Percentiles rank a stretch among this genome's conserved stretches.
phyloP scores from a whole-genome alignment of 73 alveolate species.

The Tetrahymena malaccensis region DNA sequence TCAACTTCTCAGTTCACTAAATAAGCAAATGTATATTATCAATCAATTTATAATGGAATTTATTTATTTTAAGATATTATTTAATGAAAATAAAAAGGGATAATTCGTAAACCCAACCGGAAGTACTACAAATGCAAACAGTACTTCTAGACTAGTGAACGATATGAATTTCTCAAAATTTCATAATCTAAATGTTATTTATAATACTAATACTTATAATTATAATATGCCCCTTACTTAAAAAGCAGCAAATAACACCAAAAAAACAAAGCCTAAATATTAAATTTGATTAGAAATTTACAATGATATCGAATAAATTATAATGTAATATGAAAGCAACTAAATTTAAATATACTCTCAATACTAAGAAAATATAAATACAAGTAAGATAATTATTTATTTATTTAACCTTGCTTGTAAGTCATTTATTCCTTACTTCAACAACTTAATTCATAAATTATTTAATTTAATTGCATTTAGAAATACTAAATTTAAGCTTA shows the following conservation, averaged over 20 bases:
- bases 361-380: too few relatives aligned
- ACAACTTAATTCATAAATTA: too few relatives aligned
- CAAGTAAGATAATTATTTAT: too few relatives aligned
- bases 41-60: not conserved
- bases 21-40: not conserved
- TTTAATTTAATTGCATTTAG: too few relatives aligned
- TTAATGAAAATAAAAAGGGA: not conserved
- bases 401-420: too few relatives aligned
- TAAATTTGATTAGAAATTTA: not conserved
- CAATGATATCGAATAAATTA: not conserved
- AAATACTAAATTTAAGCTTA: too few relatives aligned
- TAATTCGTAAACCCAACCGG: not conserved
- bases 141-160: not conserved
- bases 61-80: not conserved
- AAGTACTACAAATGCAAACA: not conserved
- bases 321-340: not conserved
- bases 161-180: conserved; percentile 9
- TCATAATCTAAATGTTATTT: conserved; percentile 20
- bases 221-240: not conserved
- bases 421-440: too few relatives aligned
- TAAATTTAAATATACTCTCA: not conserved
- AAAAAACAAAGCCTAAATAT: not conserved
- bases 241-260: not conserved
- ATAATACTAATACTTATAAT: conserved; percentile 33
- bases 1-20: not conserved